Base-by-base conservation (phyloP, 2,329 filamentous ascomycete species). In the Verticillium longisporum region DNA sequence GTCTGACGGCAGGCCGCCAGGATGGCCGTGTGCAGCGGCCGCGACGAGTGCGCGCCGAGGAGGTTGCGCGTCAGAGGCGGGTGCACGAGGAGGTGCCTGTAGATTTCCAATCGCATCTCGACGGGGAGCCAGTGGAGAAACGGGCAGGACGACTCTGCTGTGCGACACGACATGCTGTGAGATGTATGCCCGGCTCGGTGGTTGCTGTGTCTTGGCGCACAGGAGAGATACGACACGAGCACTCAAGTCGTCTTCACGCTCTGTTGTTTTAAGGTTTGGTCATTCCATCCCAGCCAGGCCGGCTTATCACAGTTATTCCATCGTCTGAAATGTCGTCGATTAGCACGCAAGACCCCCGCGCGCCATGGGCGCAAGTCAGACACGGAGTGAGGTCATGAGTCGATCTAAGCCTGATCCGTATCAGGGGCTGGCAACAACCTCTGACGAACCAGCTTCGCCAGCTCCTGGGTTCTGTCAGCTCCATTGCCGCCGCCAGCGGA, bases 91-190 rank as follows among this genome's bases (percentile, higher is more conserved):
- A 81, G 77, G 63, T 75, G 68, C 21, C 68, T 61, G 71, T 80
- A 80, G 64, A 81, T 77, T 60, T 80, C 73, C 61, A 79, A 73
- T 45, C 79, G 78, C 66, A 81, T 71, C 66, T 81, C 79, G 56
- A 75, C 65, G 38, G 78, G 78, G 31, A 81, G 72, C 31, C 15
- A 13, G 59, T 71, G 70, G 45, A 81, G 72, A 64, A 81, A 69
- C 5, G 63, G 45, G 41, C 41, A 61, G 1, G 21, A 32, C 34
- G 33, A 37, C 15, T 10, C 55, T 36, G 55, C 13, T 37, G 15
- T 34, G n/a, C 32, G 7, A 36, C n/a, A 32, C 13, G 32, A 32
- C 55, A 56, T 50, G 41, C 9, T n/a, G 18, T 9, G 18, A 3
- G 7, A 26, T 26, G 41, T 21, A 18, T 6, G 26, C 41, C 41